phyloP scores from a whole-genome alignment of 306 rosid species.

The Cicer arietinum region DNA sequence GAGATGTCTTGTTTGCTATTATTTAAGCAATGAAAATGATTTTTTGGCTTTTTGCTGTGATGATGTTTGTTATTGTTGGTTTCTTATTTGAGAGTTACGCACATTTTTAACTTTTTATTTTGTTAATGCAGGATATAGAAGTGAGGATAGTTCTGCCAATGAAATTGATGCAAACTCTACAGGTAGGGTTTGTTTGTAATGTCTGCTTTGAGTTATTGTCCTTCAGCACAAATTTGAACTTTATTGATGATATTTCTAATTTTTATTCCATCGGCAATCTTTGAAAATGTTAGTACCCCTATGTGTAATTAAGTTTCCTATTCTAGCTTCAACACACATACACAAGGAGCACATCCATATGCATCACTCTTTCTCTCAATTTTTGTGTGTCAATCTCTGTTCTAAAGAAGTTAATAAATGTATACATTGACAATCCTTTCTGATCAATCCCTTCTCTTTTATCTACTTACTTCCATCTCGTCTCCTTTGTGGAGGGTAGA shows the following conservation, averaged over 20 bases:
- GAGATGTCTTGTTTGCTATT: constrained; percentile 10
- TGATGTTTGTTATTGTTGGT: constrained; percentile 6
- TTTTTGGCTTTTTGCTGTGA: constrained; percentile 9
- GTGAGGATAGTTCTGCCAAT: constrained; percentile 76
- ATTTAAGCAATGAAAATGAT: background rate
- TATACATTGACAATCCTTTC: constrained; percentile 1
- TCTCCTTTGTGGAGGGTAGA: constrained; percentile 9
- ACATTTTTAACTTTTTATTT: background rate
- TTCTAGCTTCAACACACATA: constrained; percentile 1
- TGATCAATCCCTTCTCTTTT: constrained; percentile 12
- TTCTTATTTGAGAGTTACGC: background rate
- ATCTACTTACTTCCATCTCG: background rate
- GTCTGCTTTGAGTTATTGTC: constrained; percentile 36
- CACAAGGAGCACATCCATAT: background rate
- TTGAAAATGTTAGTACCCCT: background rate
- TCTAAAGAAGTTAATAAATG: background rate
- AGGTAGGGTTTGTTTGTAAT: constrained; percentile 52
- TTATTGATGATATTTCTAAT: constrained; percentile 4
- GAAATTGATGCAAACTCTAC: constrained; percentile 60
- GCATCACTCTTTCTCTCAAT: background rate
- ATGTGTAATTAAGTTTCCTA: background rate
- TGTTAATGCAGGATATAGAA: constrained; percentile 63
- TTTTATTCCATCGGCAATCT: background rate
- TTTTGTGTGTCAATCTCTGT: background rate
- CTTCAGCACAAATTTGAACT: constrained; percentile 2